These are phyloP conservation scores for Dioscorea alata DNA, from an alignment of 106 monocot species.

Conservation along the genomic window DNA sequence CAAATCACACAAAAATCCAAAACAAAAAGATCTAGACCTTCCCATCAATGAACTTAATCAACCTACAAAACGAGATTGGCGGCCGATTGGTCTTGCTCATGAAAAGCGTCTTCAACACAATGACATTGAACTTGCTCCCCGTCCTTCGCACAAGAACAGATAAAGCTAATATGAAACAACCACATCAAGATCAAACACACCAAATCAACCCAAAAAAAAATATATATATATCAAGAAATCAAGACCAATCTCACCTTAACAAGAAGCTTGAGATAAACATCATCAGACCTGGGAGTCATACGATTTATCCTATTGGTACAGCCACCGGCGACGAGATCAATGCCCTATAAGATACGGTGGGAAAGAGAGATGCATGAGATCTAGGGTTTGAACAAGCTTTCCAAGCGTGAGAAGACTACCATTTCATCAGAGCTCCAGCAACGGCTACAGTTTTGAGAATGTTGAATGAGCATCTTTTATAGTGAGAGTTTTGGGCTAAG, in stretches of 20 bases:
- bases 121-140: conserved; percentile 71
- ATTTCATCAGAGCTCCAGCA: too few relatives aligned
- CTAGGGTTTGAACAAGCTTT: too few relatives aligned
- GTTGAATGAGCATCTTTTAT: too few relatives aligned
- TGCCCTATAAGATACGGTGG: conserved; percentile 36
- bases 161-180: conserved; percentile 43
- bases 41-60: conserved; percentile 57
- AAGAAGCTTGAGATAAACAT: conserved; percentile 87
- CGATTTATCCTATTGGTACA: conserved; percentile 89
- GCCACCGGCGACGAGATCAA: conserved; percentile 87
- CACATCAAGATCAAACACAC: neutral
- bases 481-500: conserved; percentile 5
- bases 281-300: conserved; percentile 73
- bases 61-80: conserved; percentile 65
- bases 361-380: too few relatives aligned
- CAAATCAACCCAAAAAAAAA: neutral
- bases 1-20: neutral
- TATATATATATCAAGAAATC: neutral
- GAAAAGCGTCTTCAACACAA: conserved; percentile 72
- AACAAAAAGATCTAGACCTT: conserved; percentile 31
- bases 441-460: too few relatives aligned
- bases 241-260: conserved; percentile 56
- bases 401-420: too few relatives aligned
- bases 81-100: conserved; percentile 89
- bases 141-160: conserved; percentile 81